Conservation (phyloP, 371 early-diverging fungal species). For the Mortierella sp. region DNA sequence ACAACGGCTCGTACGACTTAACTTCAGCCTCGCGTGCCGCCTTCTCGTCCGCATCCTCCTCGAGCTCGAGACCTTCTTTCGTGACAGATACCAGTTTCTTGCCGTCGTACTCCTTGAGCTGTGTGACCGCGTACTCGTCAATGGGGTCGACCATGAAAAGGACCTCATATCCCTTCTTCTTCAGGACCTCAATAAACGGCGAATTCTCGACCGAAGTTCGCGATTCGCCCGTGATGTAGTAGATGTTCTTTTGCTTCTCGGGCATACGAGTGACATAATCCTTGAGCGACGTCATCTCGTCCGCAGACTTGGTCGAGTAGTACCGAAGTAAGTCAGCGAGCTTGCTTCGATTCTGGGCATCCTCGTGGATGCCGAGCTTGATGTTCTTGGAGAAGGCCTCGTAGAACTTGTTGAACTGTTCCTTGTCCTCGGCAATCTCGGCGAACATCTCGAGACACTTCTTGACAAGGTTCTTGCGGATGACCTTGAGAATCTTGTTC, state of each 20-base stretch:
- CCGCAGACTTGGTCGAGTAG: conserved; percentile 92
- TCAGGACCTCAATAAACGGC: conserved; percentile 98
- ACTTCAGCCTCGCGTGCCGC: conserved; percentile 89
- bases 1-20: conserved; percentile 85
- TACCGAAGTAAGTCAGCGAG: conserved; percentile 91
- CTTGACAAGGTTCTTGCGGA: conserved; percentile 93
- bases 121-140: conserved; percentile 97
- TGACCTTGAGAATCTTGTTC: conserved; percentile 94
- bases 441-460: conserved; percentile 93
- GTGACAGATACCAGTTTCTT: conserved; percentile 98
- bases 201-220: conserved; percentile 95
- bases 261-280: conserved; percentile 92
- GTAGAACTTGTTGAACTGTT: conserved; percentile 92
- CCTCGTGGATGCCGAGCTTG: conserved; percentile 94
- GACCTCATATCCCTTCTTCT: conserved; percentile 97
- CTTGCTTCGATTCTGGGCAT: conserved; percentile 86
- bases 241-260: conserved; percentile 86
- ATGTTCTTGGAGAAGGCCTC: conserved; percentile 92
- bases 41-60: conserved; percentile 97
- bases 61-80: conserved; percentile 98
- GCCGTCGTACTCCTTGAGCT: conserved; percentile 98
- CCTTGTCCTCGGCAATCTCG: conserved; percentile 90
- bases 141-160: conserved; percentile 96
- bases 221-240: conserved; percentile 98
- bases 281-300: conserved; percentile 90